A percentile compares a stretch with the other conserved stretches of the same genome.
Evolutionary conservation across 2,329 filamentous ascomycete genomes (phyloP).

Genomic region (Cercospora beticola): DNA sequence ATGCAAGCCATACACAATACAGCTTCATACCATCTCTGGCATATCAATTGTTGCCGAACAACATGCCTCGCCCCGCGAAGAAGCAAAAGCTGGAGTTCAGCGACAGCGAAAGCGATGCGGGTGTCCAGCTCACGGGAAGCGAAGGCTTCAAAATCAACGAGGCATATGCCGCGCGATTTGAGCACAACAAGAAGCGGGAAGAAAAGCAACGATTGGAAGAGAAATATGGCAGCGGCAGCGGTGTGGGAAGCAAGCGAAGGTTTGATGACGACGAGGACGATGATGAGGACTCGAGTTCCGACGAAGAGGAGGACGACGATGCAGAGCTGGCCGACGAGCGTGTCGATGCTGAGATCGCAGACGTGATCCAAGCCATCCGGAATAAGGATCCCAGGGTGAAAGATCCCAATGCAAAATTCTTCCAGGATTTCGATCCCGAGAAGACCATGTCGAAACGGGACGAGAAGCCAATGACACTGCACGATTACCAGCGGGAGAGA

Average conservation of each 20-base stretch:
- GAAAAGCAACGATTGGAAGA: constrained; percentile 82
- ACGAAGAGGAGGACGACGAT: constrained; percentile 84
- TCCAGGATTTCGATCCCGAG: constrained; percentile 62
- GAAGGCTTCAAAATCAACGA: constrained; percentile 76
- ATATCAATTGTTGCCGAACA: background rate
- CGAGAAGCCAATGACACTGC: constrained; percentile 80
- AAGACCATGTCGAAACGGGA: constrained; percentile 48
- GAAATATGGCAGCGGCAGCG: constrained; percentile 62
- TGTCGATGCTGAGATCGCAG: constrained; percentile 82
- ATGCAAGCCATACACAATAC: background rate
- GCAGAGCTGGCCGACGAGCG: constrained; percentile 82
- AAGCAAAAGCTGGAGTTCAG: constrained; percentile 36
- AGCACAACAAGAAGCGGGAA: constrained; percentile 96
- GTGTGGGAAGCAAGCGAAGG: constrained; percentile 20
- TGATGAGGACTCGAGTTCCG: constrained; percentile 66
- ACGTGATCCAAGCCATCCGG: constrained; percentile 81
- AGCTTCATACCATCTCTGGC: background rate
- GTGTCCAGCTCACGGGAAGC: constrained; percentile 25
- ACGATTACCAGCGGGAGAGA: constrained; percentile 90
- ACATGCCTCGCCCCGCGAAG: constrained; percentile 32
- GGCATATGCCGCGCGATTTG: constrained; percentile 84
- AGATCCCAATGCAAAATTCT: constrained; percentile 77
- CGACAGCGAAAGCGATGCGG: constrained; percentile 28
- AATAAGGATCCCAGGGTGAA: constrained; percentile 91
- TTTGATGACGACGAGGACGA: constrained; percentile 50